Base-by-base conservation (phyloP, 129 eudicot genomes). In the Tanacetum coccineum region DNA sequence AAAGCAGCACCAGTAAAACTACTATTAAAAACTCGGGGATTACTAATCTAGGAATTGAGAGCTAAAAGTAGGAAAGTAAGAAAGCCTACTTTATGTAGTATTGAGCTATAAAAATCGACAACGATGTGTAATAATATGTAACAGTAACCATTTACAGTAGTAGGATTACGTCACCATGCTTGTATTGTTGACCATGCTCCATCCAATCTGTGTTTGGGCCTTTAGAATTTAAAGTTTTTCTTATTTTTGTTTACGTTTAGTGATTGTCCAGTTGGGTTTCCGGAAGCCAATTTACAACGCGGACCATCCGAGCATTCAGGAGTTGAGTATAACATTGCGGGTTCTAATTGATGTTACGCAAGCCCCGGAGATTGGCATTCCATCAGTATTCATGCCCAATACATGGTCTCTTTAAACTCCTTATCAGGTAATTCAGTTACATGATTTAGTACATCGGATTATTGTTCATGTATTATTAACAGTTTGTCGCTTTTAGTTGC, bases 251-350 rank as follows among this genome's bases (percentile, higher is more conserved):
- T 80, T 84, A 78, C 84, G 81, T 72, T 91, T n/a, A 91, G 76
- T 85, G 91, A 89, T 89, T n/a, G 84, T 84, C 93, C 92, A 86
- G 95, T 93, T 93, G 93, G 88, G 93, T 89, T 93, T 89, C n/a
- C n/a, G 92, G 80, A 96, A 94, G 99, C 88, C 85, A 89, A 75
- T 87, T 94, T 82, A n/a, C 95, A 87, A 46, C 97, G 97, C 67
- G 96, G 84, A n/a, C n/a, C n/a, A n/a, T n/a, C n/a, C n/a, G 66
- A 80, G 82, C 72, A 79, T 94, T 59, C 88, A 79, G 76, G 99
- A 94, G 63, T 87, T 89, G 95, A 80, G 87, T 68, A 89, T 86
- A 82, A 94, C 90, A 25, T 67, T 93, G 78, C 90, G 99, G 54
- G 96, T 89, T 70, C 68, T 93, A 75, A 93, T 89, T 84, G 92